Evolutionary conservation across 139 green algal genomes (phyloP), one percentile per base, ranked within the genome.

Genomic region (Picochlorum costavermella): DNA sequence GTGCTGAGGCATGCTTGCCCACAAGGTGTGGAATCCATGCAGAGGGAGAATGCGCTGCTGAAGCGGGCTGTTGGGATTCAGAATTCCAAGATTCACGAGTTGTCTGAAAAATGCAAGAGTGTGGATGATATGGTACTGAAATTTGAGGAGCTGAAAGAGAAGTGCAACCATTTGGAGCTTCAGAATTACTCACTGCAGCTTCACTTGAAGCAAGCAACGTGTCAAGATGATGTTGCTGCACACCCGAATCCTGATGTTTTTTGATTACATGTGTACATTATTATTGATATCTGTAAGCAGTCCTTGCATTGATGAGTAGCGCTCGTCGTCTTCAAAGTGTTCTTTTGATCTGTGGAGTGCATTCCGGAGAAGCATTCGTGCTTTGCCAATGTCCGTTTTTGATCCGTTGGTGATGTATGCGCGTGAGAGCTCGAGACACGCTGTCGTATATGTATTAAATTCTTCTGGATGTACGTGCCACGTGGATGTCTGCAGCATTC

Each of bases 61-160:
- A 95, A 95, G 73, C 80, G 84, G 8, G 87, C 87, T 8, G 86
- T 94, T 20, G 75, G 82, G 64, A 90, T 94, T 5, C 87, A 94
- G 71, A 84, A 89, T 29, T 28, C 61, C 9, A 77, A 79, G 30
- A 61, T 92, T 57, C 81, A 88, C 67, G 76, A 75, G 40, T 25
- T 68, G 26, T 56, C 40, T 40, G 57, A 63, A 29, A 73, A 72
- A 37, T 75, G 90, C 26, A 56, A 60, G 11, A 78, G 88, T 60
- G 36, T 83, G 50, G 48, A 59, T 13, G 56, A 61, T 6, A 33
- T 59, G 12, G 51, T 68, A 40, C 48, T 61, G 16, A 9, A 72
- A 51, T 29, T 92, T 31, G 69, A 74, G 48, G 75, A 81, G 56
- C 79, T 78, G 16, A 79, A 88, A 65, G 71, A 88, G 67, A 73